These are phyloP conservation scores for Ceratocystis harringtonii DNA, from an alignment of 2,329 filamentous ascomycete species.

Conservation along the genomic window DNA sequence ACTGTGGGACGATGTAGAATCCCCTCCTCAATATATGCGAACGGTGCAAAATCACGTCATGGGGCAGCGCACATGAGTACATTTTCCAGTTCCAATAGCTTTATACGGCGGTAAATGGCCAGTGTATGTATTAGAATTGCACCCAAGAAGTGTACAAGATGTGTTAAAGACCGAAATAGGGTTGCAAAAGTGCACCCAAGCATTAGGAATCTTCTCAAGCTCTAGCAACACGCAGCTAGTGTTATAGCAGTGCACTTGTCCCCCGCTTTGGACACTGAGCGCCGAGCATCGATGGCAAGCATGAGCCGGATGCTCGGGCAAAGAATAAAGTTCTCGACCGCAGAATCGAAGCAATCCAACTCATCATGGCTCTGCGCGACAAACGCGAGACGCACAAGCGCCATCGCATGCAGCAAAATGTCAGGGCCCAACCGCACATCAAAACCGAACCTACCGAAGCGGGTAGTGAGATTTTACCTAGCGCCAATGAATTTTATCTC, in stretches of 20 bases:
- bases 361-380: not conserved
- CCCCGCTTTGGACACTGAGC: not conserved
- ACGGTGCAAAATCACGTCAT: not conserved
- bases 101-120: not conserved
- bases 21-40: not conserved
- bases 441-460: not conserved
- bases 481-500: not conserved
- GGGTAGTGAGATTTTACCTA: not conserved
- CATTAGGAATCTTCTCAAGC: not conserved
- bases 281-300: not conserved
- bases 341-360: not conserved
- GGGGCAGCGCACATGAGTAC: not conserved
- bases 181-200: not conserved
- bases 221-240: not conserved
- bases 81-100: not conserved
- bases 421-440: not conserved
- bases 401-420: not conserved
- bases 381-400: not conserved
- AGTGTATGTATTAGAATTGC: not conserved
- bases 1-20: not conserved
- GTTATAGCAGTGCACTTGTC: not conserved
- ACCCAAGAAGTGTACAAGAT: not conserved
- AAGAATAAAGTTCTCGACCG: not conserved
- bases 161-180: not conserved
- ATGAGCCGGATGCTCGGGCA: not conserved